Evolutionary conservation across 192 early-diverging fungal species (phyloP).

Genomic region (Phycomyces nitens): DNA sequence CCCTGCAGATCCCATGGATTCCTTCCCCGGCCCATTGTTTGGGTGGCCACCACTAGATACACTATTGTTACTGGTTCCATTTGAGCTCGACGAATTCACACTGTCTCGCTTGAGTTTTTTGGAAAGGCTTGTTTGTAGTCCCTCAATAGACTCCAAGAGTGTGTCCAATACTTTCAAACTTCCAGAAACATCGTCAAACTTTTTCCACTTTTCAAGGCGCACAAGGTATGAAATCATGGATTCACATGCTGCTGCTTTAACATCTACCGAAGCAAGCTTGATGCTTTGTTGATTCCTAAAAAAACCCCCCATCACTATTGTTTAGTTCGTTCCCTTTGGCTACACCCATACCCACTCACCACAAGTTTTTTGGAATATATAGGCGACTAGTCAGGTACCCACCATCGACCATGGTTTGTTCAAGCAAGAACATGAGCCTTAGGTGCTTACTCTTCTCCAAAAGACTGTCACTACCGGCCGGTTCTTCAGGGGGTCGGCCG

Average conservation of each 20-base stretch:
- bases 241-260: constrained; percentile 27
- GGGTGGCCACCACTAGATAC: neutral
- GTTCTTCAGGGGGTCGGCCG: neutral
- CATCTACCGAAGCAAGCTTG: constrained; percentile 21
- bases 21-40: neutral
- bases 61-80: neutral
- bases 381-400: constrained; percentile 19
- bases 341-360: constrained; percentile 5
- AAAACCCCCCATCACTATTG: neutral
- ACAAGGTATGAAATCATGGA: constrained; percentile 3
- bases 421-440: constrained; percentile 15
- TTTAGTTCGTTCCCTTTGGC: no score
- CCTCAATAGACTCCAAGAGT: constrained; percentile 7
- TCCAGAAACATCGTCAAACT: constrained; percentile 19
- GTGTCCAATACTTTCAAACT: constrained; percentile 16
- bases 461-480: neutral
- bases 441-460: constrained; percentile 5
- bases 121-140: constrained; percentile 13
- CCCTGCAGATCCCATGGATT: neutral
- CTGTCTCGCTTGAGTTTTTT: constrained; percentile 28
- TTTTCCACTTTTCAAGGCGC: constrained; percentile 26
- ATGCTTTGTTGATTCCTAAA: constrained; percentile 26
- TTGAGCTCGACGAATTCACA: constrained; percentile 1
- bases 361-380: constrained; percentile 35
- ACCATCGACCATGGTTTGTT: constrained; percentile 28